A percentile compares a stretch with the other conserved stretches of the same genome.
These are phyloP conservation scores for Cystofilobasidium capitatum DNA, from an alignment of 768 basidiomycete genomes.

Conservation along the genomic window DNA sequence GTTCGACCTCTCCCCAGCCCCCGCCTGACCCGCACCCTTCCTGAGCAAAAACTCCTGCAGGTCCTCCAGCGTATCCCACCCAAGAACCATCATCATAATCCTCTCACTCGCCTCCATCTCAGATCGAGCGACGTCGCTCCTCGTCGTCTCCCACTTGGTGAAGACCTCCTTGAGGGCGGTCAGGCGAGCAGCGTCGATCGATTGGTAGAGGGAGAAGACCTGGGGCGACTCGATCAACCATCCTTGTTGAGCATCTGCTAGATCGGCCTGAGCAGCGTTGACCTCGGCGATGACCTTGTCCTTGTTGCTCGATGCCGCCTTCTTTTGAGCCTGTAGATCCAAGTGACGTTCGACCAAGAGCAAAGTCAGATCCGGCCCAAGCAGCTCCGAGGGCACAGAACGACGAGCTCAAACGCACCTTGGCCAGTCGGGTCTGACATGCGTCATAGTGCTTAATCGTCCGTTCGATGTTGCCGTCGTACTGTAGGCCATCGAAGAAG, in stretches of 20 bases:
- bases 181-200: constrained; percentile 35
- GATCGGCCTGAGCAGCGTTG: constrained; percentile 7
- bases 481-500: neutral
- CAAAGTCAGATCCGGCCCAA: neutral
- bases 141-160: constrained; percentile 38
- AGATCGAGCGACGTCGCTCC: constrained; percentile 34
- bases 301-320: constrained; percentile 22
- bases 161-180: constrained; percentile 36
- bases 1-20: neutral
- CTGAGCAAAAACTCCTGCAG: constrained; percentile 31
- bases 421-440: constrained; percentile 35
- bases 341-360: neutral
- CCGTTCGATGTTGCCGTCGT: constrained; percentile 36
- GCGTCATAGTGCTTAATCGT: constrained; percentile 39
- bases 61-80: constrained; percentile 38
- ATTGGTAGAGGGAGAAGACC: constrained; percentile 37
- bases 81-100: constrained; percentile 33
- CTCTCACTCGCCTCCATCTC: constrained; percentile 36
- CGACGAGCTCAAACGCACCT: constrained; percentile 20
- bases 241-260: constrained; percentile 24
- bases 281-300: constrained; percentile 25
- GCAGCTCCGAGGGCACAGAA: neutral
- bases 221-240: constrained; percentile 32
- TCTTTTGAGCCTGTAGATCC: constrained; percentile 23
- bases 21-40: constrained; percentile 2